Evolutionary conservation across 495 filamentous ascomycete species (phyloP).

Genomic region (Talaromyces wortmannii): DNA sequence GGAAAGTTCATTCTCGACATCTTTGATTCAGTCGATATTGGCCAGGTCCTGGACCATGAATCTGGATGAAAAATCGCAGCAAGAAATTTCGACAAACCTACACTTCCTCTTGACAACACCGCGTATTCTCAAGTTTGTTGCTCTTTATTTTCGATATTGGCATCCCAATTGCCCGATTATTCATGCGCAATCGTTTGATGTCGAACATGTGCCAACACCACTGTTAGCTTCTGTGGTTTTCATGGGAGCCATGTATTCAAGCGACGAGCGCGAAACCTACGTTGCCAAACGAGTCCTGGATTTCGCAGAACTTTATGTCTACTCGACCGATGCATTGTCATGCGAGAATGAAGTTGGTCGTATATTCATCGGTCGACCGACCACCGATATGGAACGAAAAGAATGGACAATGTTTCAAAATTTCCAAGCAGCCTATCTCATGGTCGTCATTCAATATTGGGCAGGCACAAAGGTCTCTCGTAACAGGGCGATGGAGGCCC

Average conservation of each 20-base stretch:
- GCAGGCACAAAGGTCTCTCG: slow-evolving; percentile 29
- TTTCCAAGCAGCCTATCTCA: slow-evolving; percentile 37
- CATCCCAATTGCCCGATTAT: slow-evolving; percentile 37
- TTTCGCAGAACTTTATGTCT: slow-evolving; percentile 39
- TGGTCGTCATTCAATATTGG: slow-evolving; percentile 39
- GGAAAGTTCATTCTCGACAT: slow-evolving; percentile 28
- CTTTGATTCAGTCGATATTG: slow-evolving; percentile 30
- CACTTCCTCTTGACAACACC: slow-evolving; percentile 33
- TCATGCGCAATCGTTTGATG: slow-evolving; percentile 31
- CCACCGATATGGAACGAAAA: slow-evolving; percentile 13
- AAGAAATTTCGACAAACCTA: slow-evolving; percentile 30
- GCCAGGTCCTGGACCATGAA: slow-evolving; percentile 29
- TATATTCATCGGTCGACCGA: slow-evolving; percentile 16
- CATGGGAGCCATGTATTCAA: slow-evolving; percentile 44
- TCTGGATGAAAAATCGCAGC: slow-evolving; percentile 28
- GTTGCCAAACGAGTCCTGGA: slow-evolving; percentile 35
- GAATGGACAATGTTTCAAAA: slow-evolving; percentile 36
- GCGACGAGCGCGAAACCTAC: slow-evolving; percentile 26
- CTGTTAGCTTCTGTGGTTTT: slow-evolving; percentile 32
- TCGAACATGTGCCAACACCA: slow-evolving; percentile 25
- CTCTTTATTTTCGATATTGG: slow-evolving; percentile 40
- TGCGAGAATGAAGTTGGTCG: slow-evolving; percentile 32
- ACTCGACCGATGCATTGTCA: slow-evolving; percentile 34
- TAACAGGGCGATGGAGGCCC: slow-evolving; percentile 37
- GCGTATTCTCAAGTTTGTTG: slow-evolving; percentile 32